phyloP scores from a whole-genome alignment of 805 yeast species.

The Limtongozyma cylindracea region DNA sequence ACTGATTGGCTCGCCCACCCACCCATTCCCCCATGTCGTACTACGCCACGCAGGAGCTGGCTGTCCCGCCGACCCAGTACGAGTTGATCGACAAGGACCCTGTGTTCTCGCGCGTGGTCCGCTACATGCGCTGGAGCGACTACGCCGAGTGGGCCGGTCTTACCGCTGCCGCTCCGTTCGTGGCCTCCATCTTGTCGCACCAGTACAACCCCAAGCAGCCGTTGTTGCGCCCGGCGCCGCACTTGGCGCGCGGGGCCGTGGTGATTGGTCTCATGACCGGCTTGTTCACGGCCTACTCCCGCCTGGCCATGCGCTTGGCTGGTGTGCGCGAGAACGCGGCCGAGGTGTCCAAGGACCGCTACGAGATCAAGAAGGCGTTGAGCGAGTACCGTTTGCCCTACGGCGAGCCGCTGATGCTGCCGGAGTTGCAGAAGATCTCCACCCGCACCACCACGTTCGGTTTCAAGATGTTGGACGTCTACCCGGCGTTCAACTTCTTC shows the following conservation, averaged over 20 bases:
- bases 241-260: constrained; percentile 30
- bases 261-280: constrained; percentile 50
- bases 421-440: constrained; percentile 47
- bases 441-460: constrained; percentile 60
- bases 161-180: constrained; percentile 13
- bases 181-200: constrained; percentile 16
- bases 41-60: neutral
- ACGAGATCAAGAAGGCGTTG: constrained; percentile 41
- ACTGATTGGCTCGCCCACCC: neutral
- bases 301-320: constrained; percentile 48
- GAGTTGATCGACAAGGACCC: constrained; percentile 59
- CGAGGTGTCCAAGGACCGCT: constrained; percentile 52
- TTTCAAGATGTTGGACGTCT: constrained; percentile 24
- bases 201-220: too few species aligned
- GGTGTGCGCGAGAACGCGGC: constrained; percentile 51
- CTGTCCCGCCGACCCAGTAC: constrained; percentile 7
- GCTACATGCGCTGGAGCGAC: constrained; percentile 49
- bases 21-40: neutral
- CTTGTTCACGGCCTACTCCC: constrained; percentile 41
- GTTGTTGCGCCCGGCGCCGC: constrained; percentile 29
- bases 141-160: constrained; percentile 19
- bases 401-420: constrained; percentile 24
- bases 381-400: constrained; percentile 42
- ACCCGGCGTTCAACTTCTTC: constrained; percentile 71
- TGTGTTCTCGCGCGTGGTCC: constrained; percentile 41